phyloP scores from a whole-genome alignment of 2,329 filamentous ascomycete species.

The Ascochyta koolunga region DNA sequence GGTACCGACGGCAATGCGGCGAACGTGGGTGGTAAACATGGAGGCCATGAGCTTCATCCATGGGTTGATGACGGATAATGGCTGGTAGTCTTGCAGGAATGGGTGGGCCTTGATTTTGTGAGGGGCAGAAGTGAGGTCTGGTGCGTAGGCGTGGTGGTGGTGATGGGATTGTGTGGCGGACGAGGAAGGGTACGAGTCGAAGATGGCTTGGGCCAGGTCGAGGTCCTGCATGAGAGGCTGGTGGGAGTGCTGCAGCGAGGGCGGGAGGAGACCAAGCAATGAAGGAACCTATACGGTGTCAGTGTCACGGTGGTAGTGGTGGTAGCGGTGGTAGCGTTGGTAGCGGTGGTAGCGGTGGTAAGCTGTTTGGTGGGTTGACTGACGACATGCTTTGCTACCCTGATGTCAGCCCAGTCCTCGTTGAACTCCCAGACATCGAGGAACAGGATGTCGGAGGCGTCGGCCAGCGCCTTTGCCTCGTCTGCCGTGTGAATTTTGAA shows the following conservation, averaged over 20 bases:
- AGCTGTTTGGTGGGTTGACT: slow-evolving; percentile 28
- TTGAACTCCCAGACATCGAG: slow-evolving; percentile 91
- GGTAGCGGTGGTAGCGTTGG: no score
- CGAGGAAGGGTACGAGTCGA: slow-evolving; percentile 71
- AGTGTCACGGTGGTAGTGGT: background rate
- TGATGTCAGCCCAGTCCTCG: slow-evolving; percentile 81
- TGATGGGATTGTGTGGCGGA: slow-evolving; percentile 37
- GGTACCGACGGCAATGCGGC: slow-evolving; percentile 77
- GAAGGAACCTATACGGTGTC: slow-evolving; percentile 61
- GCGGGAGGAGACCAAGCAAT: slow-evolving; percentile 77
- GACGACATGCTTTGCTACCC: slow-evolving; percentile 76
- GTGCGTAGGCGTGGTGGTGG: slow-evolving; percentile 32
- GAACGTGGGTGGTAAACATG: slow-evolving; percentile 84
- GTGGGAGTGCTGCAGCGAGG: slow-evolving; percentile 73
- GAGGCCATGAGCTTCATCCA: slow-evolving; percentile 92
- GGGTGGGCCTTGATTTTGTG: slow-evolving; percentile 61
- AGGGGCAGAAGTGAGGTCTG: slow-evolving; percentile 34
- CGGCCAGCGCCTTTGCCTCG: slow-evolving; percentile 73
- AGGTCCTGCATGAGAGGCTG: slow-evolving; percentile 77
- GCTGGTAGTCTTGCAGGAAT: slow-evolving; percentile 94
- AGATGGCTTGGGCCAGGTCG: slow-evolving; percentile 73
- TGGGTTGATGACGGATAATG: slow-evolving; percentile 78
- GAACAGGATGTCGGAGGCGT: slow-evolving; percentile 75
- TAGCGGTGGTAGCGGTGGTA: no score
- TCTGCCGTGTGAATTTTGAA: slow-evolving; percentile 76